These are phyloP conservation scores for Tetracentron sinense DNA, from an alignment of 164 flowering plant genomes.

Conservation along the genomic window DNA sequence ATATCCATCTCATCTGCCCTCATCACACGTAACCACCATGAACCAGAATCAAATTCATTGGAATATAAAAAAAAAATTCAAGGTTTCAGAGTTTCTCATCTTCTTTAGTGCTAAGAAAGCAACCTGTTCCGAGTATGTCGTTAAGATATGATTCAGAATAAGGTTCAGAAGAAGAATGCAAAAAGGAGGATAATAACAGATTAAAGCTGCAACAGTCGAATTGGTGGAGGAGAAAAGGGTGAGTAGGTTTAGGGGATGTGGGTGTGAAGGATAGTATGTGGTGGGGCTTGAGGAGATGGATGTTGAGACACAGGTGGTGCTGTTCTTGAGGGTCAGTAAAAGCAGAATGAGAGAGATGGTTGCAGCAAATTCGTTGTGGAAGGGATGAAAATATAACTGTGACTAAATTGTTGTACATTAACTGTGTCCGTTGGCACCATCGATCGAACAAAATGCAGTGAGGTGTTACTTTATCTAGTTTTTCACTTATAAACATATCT, in stretches of 20 bases:
- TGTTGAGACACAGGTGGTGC: conserved; percentile 1
- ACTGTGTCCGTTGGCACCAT: not conserved
- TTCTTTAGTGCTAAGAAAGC: conserved; percentile 47
- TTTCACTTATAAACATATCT: too few relatives aligned
- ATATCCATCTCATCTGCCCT: conserved; percentile 52
- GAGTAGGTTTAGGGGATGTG: conserved; percentile 6
- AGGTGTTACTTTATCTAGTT: too few relatives aligned
- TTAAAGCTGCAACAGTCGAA: conserved; percentile 7
- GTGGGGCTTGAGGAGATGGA: conserved; percentile 9
- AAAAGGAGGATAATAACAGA: conserved; percentile 4
- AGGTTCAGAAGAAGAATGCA: conserved; percentile 5
- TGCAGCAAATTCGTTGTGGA: conserved; percentile 12
- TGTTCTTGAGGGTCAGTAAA: conserved; percentile 1
- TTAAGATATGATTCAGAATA: conserved; percentile 17
- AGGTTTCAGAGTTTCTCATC: conserved; percentile 47
- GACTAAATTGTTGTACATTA: too few relatives aligned
- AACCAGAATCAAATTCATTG: conserved; percentile 50
- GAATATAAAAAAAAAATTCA: conserved; percentile 37
- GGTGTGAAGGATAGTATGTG: conserved; percentile 8
- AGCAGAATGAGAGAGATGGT: not conserved
- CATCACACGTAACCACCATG: conserved; percentile 56
- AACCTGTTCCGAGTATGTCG: conserved; percentile 32
- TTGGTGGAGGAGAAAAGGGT: conserved; percentile 10
- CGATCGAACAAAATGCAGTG: not conserved
- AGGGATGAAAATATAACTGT: not conserved